phyloP scores from a whole-genome alignment of 257 asterid species.

The Lavandula angustifolia region DNA sequence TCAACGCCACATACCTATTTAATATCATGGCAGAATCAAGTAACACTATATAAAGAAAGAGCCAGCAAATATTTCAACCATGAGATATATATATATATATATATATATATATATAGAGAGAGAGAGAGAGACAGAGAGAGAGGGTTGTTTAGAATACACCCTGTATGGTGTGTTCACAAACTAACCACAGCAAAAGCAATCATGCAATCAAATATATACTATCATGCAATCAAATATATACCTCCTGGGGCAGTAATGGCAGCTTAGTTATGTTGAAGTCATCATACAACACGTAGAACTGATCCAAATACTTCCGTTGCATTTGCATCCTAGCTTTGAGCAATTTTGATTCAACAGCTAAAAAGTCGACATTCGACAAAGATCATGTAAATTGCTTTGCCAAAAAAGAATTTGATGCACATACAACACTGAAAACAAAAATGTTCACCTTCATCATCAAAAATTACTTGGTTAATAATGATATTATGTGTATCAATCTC shows the following conservation, averaged over 20 bases:
- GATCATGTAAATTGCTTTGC: slow-evolving; percentile 14
- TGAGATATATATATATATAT: neutral
- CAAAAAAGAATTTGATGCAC: slow-evolving; percentile 1
- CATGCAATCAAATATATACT: slow-evolving; percentile 1
- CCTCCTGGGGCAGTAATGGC: slow-evolving; percentile 98
- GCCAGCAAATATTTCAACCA: slow-evolving; percentile 1
- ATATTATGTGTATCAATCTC: slow-evolving; percentile 97
- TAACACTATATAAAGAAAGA: neutral
- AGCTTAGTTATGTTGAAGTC: slow-evolving; percentile 88
- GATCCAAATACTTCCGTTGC: slow-evolving; percentile 96
- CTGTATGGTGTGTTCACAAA: slow-evolving; percentile 37
- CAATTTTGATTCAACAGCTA: slow-evolving; percentile 81
- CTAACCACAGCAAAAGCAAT: neutral
- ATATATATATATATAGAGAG: neutral
- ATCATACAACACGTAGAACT: slow-evolving; percentile 84
- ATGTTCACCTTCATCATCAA: slow-evolving; percentile 84
- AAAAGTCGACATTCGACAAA: slow-evolving; percentile 21
- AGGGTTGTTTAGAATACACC: too few species aligned
- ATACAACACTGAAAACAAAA: neutral
- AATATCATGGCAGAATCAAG: slow-evolving; percentile 4
- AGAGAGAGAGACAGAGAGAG: neutral
- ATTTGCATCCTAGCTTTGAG: slow-evolving; percentile 87
- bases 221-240: slow-evolving; percentile 18
- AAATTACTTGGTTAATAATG: slow-evolving; percentile 91
- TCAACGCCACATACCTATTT: slow-evolving; percentile 79